phyloP scores from a whole-genome alignment of 129 eudicot genomes.

The Flaveria robusta region DNA sequence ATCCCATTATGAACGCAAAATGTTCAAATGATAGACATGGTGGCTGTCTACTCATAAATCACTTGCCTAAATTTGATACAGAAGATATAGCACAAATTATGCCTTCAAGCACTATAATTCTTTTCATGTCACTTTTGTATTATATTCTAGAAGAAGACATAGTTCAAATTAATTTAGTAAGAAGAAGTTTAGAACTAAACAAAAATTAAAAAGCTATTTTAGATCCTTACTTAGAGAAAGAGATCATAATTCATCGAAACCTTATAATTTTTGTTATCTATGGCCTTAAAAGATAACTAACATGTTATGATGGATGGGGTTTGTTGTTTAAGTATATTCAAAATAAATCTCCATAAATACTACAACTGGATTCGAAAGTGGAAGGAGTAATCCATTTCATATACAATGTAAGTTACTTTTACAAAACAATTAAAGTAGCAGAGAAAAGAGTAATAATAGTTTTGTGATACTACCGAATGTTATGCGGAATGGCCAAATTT shows the following conservation, averaged over 20 bases:
- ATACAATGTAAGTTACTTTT: background rate
- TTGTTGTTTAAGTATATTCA: background rate
- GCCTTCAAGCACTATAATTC: constrained; percentile 16
- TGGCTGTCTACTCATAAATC: constrained; percentile 2
- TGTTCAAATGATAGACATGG: background rate
- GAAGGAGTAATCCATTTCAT: no score
- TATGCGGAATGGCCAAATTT: no score
- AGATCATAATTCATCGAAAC: background rate
- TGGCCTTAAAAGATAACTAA: background rate
- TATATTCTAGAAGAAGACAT: constrained; percentile 5
- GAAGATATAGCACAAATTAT: background rate
- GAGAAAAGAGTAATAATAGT: background rate
- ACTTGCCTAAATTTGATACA: constrained; percentile 6
- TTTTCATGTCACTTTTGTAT: background rate
- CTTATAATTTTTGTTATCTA: background rate
- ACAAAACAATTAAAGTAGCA: background rate
- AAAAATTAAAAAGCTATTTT: background rate
- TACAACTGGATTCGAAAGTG: background rate
- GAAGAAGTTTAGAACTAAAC: constrained; percentile 12
- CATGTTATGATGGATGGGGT: background rate
- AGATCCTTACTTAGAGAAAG: background rate
- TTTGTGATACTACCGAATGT: background rate
- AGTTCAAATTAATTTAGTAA: background rate
- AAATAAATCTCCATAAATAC: constrained; percentile 15
- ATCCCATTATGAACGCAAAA: background rate